phyloP scores from a whole-genome alignment of 345 rosid genomes.

The Mangifera indica region DNA sequence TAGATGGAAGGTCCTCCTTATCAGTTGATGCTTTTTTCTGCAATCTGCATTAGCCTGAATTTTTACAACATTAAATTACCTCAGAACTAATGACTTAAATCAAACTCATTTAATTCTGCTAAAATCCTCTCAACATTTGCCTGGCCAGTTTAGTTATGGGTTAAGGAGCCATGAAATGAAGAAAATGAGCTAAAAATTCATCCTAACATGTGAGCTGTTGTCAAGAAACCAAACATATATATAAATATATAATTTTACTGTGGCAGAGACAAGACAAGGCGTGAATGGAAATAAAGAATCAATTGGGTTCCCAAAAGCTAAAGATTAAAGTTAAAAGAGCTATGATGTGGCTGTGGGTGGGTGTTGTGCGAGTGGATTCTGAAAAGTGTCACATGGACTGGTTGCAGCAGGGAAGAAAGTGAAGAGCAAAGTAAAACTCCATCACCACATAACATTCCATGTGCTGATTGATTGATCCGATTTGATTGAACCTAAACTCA shows the following conservation, averaged over 20 bases:
- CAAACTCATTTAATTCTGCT: too few relatives aligned
- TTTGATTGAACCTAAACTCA: background rate
- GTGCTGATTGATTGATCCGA: constrained; percentile 14
- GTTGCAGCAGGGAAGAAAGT: constrained; percentile 8
- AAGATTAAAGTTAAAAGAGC: constrained; percentile 10
- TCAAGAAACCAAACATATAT: background rate
- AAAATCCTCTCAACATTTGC: too few relatives aligned
- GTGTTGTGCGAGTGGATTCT: constrained; percentile 35
- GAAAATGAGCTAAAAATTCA: background rate
- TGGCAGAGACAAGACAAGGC: constrained; percentile 18
- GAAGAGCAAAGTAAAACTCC: background rate
- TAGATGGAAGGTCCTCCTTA: constrained; percentile 23
- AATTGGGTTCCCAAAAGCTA: constrained; percentile 21
- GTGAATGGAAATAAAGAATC: constrained; percentile 18
- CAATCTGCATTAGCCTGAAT: background rate
- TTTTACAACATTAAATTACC: too few relatives aligned
- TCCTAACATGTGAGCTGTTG: constrained; percentile 2
- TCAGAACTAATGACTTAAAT: too few relatives aligned
- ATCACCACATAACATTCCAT: constrained; percentile 13
- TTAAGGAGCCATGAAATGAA: background rate
- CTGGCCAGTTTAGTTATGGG: background rate
- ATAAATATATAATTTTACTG: background rate
- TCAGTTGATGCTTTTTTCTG: background rate
- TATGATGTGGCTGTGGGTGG: constrained; percentile 5
- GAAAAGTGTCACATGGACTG: constrained; percentile 60